These are phyloP conservation scores for Westerdykella aurantiaca DNA, from an alignment of 2,329 filamentous ascomycete genomes.

Conservation along the genomic window DNA sequence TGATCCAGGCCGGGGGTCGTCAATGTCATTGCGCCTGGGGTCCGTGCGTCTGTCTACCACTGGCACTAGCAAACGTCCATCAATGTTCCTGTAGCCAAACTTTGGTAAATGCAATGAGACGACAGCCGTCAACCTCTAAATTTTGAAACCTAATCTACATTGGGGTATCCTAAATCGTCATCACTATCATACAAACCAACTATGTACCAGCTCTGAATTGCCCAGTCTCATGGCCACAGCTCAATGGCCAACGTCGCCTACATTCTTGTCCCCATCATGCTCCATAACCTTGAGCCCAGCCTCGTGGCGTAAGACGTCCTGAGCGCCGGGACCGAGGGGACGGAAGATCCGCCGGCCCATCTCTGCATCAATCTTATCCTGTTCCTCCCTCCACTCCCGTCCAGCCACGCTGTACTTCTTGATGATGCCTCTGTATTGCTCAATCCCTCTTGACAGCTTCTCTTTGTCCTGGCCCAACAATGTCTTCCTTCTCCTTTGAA, in stretches of 20 bases:
- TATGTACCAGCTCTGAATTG: not conserved
- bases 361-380: constrained; percentile 49
- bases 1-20: too few species aligned
- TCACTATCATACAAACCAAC: not conserved
- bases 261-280: not conserved
- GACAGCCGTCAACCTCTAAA: too few species aligned
- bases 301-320: not conserved
- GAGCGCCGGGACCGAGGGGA: constrained; percentile 25
- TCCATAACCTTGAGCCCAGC: not conserved
- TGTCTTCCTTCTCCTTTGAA: constrained; percentile 52
- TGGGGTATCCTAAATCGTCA: not conserved
- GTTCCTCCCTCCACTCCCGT: constrained; percentile 50
- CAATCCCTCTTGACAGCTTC: constrained; percentile 30
- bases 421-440: constrained; percentile 44
- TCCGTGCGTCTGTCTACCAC: too few species aligned
- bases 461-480: constrained; percentile 37
- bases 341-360: constrained; percentile 35
- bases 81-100: too few species aligned
- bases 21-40: too few species aligned
- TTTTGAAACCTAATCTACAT: too few species aligned
- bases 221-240: not conserved
- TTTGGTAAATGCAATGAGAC: too few species aligned
- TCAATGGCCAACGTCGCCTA: not conserved
- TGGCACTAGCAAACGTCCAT: too few species aligned
- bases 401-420: constrained; percentile 51